phyloP scores from a whole-genome alignment of 2,329 filamentous ascomycete genomes.

The Setomelanomma holmii region DNA sequence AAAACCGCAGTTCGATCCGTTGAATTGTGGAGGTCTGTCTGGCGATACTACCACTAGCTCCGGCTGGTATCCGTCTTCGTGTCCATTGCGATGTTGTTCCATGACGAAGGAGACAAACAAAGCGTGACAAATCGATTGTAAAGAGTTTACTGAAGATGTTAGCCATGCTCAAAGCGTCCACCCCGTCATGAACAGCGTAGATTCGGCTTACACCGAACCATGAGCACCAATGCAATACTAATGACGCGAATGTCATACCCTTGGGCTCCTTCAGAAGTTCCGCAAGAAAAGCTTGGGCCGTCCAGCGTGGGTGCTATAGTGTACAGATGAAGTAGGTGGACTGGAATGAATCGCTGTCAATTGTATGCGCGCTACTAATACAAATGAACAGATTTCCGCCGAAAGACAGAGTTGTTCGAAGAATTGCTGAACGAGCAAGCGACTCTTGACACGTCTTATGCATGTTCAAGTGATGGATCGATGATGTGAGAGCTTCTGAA shows the following conservation, averaged over 20 bases:
- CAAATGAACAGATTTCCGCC: neutral
- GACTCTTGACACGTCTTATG: neutral
- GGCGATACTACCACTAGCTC: conserved; percentile 12
- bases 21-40: conserved; percentile 28
- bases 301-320: neutral
- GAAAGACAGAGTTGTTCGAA: neutral
- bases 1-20: conserved; percentile 30
- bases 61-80: neutral
- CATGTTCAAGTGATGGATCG: neutral
- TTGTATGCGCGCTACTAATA: neutral
- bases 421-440: neutral
- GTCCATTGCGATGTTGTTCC: neutral
- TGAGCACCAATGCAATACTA: no score
- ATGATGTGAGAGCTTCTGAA: neutral
- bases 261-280: neutral
- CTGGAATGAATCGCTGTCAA: neutral
- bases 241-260: no score
- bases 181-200: no score
- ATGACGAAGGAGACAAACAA: neutral
- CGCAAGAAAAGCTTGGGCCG: neutral
- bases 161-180: no score
- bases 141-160: no score
- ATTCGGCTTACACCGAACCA: no score
- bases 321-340: neutral
- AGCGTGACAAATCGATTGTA: neutral